phyloP scores from a whole-genome alignment of 129 eudicot species.

The Escallonia herrerae region DNA sequence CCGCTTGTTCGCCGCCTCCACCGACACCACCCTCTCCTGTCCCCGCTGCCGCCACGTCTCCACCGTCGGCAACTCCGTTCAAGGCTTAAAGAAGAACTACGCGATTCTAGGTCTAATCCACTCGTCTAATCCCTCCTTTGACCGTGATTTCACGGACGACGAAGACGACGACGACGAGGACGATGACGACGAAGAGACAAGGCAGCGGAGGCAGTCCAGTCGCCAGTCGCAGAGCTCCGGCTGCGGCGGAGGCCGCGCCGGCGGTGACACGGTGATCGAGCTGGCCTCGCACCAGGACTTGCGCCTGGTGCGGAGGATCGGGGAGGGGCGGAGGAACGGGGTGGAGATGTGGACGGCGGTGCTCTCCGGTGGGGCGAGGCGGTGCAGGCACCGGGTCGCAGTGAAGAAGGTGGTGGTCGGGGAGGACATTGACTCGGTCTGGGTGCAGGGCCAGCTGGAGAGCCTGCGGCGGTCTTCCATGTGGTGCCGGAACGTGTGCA shows the following conservation, averaged over 20 bases:
- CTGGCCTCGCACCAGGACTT: conserved; percentile 54
- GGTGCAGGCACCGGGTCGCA: conserved; percentile 79
- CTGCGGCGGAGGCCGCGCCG: conserved; percentile 3
- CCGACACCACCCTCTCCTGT: conserved; percentile 62
- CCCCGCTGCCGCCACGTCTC: conserved; percentile 96
- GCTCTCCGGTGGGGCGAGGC: conserved; percentile 37
- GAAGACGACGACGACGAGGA: conserved; percentile 37
- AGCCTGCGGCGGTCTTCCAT: conserved; percentile 55
- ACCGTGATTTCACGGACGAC: conserved; percentile 35
- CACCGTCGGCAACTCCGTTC: conserved; percentile 79
- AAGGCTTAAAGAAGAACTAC: conserved; percentile 69
- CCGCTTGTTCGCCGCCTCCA: conserved; percentile 52
- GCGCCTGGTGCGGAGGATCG: conserved; percentile 57
- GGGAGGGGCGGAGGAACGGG: conserved; percentile 41
- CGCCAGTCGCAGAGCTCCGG: conserved; percentile 14
- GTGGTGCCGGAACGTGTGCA: conserved; percentile 97
- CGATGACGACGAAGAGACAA: conserved; percentile 18
- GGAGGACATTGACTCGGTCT: conserved; percentile 71
- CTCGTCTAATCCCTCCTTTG: conserved; percentile 17
- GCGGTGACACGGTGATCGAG: conserved; percentile 47
- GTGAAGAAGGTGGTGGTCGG: conserved; percentile 74
- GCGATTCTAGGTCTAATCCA: conserved; percentile 54
- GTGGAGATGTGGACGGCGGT: conserved; percentile 82
- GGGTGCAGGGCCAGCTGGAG: conserved; percentile 85
- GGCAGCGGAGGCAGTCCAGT: conserved; percentile 2